Base-by-base conservation (phyloP, 2,329 filamentous ascomycete species). In the Venturia asperata region DNA sequence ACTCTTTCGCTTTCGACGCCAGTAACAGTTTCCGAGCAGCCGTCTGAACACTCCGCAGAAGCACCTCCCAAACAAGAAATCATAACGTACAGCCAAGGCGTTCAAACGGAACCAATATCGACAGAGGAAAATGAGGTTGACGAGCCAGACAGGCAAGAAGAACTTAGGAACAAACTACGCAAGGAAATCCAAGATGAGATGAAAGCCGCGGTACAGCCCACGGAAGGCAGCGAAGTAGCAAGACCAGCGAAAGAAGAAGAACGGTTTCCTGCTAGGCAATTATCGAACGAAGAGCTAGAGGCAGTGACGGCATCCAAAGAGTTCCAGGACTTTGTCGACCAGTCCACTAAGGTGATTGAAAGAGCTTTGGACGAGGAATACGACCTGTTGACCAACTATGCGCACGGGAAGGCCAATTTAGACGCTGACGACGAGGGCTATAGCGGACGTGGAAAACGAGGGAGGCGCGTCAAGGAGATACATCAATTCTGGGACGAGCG, bases 291-390 rank as follows among this genome's bases (percentile, higher is more conserved):
- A 71, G 95, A 99, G 75, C 80, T 97, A 47, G 87, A 89, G 69
- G 94, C 93, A 6, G 92, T 97, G 34, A 94, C 91, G 30, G 89
- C 89, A 64, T 97, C 93, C 0, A 87, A 93, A 39, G 94, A 97
- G 62, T 99, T 99, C 74, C 83, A 94, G 67, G 91, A 96, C 70
- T 99, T 99, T 73, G 86, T 99, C 39, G 94, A 99, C 72, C 86
- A 91, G 70, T 97, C 93, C 27, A 96, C 91, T 65, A 99, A 97
- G 77, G 92, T 99, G 61, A 93, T 99, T 70, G 94, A 99, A 78
- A 86, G 94, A 72, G 93, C 94, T 5, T 80, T 99, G 68, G 94
- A 97, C 72, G 89, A 96, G 73, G 91, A 97, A 66, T 99, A 97
- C 75, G 94, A 99, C 74, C 91, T 99, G 67, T 81, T 99, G 67